These are phyloP conservation scores for Pythium graminicola DNA, from an alignment of 352 stramenopile genomes.

Conservation along the genomic window DNA sequence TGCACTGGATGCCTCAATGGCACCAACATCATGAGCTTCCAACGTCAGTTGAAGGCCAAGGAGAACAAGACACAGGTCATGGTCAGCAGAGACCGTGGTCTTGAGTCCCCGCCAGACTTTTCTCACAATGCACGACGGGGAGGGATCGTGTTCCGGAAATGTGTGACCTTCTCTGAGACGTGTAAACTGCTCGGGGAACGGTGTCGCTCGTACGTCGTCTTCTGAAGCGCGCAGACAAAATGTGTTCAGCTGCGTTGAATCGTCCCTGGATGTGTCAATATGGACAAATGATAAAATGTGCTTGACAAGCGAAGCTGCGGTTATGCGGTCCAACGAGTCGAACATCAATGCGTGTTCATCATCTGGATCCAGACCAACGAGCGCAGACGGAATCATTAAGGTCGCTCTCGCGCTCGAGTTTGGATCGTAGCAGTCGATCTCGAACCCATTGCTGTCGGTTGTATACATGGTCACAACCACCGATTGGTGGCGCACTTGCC, in stretches of 20 bases:
- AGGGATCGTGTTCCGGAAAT: no score
- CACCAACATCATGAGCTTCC: neutral
- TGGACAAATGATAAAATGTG: conserved; percentile 16
- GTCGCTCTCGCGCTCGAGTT: conserved; percentile 29
- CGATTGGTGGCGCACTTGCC: conserved; percentile 28
- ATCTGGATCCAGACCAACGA: conserved; percentile 15
- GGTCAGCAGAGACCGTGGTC: neutral
- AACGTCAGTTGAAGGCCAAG: neutral
- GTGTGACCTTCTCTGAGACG: neutral
- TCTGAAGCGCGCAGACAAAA: no score
- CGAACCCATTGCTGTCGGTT: conserved; percentile 3
- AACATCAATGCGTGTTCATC: neutral
- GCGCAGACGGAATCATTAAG: conserved; percentile 13
- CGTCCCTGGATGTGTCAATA: conserved; percentile 2
- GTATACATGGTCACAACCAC: conserved; percentile 36
- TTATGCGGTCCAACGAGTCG: neutral
- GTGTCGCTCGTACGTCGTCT: no score
- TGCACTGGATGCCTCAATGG: neutral
- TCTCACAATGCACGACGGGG: no score
- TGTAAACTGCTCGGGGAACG: neutral
- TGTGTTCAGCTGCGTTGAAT: neutral
- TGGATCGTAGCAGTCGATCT: conserved; percentile 41
- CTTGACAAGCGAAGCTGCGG: conserved; percentile 5
- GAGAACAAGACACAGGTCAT: conserved; percentile 11
- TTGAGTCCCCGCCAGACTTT: conserved; percentile 8